Evolutionary conservation across 1,139 yeast genomes (phyloP).

Genomic region (Geotrichum carabidarum): DNA sequence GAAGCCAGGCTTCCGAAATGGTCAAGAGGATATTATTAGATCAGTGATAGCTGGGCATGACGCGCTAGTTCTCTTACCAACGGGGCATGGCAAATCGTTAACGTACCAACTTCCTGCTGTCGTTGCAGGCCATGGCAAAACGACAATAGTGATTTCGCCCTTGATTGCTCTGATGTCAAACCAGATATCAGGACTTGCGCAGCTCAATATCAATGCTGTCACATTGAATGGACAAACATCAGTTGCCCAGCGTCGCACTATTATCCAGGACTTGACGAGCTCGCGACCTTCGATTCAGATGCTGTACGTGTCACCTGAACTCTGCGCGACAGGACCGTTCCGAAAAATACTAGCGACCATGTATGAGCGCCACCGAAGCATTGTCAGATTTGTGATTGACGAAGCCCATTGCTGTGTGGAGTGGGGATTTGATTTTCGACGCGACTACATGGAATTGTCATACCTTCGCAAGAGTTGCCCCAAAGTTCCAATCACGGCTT

Average conservation of each 20-base stretch:
- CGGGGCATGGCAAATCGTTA: slow-evolving; percentile 88
- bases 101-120: slow-evolving; percentile 86
- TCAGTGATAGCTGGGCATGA: slow-evolving; percentile 67
- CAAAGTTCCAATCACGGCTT: slow-evolving; percentile 72
- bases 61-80: slow-evolving; percentile 83
- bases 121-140: slow-evolving; percentile 34
- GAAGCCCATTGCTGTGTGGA: slow-evolving; percentile 91
- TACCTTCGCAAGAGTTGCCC: slow-evolving; percentile 67
- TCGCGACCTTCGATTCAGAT: slow-evolving; percentile 32
- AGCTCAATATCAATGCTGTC: slow-evolving; percentile 59
- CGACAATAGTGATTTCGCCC: slow-evolving; percentile 83
- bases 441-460: slow-evolving; percentile 71
- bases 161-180: slow-evolving; percentile 87
- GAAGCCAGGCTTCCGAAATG: slow-evolving; percentile 50
- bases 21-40: slow-evolving; percentile 69
- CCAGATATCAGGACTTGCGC: slow-evolving; percentile 65
- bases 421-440: slow-evolving; percentile 90
- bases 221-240: slow-evolving; percentile 28
- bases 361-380: slow-evolving; percentile 16
- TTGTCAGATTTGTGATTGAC: slow-evolving; percentile 65
- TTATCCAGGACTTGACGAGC: slow-evolving; percentile 24
- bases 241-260: slow-evolving; percentile 19
- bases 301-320: slow-evolving; percentile 83
- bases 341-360: slow-evolving; percentile 23
- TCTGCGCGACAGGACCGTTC: slow-evolving; percentile 29